Percentiles rank a stretch among this genome's conserved stretches.
phyloP scores from a whole-genome alignment of 148 eudicot genomes.

The Heliosperma pusillum region DNA sequence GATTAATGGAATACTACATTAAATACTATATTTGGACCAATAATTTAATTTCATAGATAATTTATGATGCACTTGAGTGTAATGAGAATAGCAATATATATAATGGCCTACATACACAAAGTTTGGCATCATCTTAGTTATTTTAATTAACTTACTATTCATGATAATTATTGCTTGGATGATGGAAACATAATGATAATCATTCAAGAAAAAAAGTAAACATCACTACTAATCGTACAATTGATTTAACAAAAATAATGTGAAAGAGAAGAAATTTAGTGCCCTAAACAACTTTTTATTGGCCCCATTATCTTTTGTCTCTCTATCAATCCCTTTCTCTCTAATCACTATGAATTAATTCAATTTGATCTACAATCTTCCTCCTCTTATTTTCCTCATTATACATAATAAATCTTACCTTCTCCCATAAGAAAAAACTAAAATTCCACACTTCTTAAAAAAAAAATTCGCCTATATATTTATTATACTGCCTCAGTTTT shows the following conservation, averaged over 20 bases:
- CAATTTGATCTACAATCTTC: not conserved
- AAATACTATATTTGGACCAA: not conserved
- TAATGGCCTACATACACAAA: conserved; percentile 15
- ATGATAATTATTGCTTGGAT: conserved; percentile 46
- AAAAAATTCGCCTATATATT: not conserved
- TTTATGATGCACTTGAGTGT: conserved; percentile 11
- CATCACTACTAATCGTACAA: conserved; percentile 31
- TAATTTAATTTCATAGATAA: conserved; percentile 4
- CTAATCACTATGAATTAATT: conserved; percentile 26
- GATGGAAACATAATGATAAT: conserved; percentile 42
- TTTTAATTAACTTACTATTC: not conserved
- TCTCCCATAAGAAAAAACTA: not conserved
- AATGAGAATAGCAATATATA: not conserved
- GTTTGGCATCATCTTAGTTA: conserved; percentile 12
- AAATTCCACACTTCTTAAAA: not conserved
- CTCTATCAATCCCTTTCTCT: conserved; percentile 33
- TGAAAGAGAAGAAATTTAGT: conserved; percentile 32
- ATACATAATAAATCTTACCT: not conserved
- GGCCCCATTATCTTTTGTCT: conserved; percentile 31
- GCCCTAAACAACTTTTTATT: conserved; percentile 45
- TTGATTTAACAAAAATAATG: conserved; percentile 13
- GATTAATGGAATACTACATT: not conserved
- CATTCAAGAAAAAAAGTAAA: conserved; percentile 25
- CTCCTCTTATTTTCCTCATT: not conserved
- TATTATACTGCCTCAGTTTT: no score